phyloP scores from a whole-genome alignment of 306 rosid genomes.

The Fragaria ananassa region DNA sequence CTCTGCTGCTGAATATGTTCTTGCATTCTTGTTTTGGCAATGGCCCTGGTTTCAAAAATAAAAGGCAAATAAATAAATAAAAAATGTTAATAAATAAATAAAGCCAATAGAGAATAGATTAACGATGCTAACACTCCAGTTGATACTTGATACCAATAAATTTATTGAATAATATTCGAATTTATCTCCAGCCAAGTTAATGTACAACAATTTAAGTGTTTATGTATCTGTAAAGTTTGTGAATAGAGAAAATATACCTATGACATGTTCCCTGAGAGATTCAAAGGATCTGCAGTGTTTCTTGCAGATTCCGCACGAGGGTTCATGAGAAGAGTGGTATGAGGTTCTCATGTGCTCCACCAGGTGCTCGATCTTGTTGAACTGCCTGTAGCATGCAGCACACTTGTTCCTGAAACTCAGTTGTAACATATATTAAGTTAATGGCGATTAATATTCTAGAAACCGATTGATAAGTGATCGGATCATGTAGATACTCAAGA shows the following conservation, averaged over 20 bases:
- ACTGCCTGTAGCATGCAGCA: conserved; percentile 87
- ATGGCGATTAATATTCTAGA: not conserved
- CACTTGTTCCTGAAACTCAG: conserved; percentile 75
- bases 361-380: conserved; percentile 83
- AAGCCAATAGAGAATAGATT: not conserved
- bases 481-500: not conserved
- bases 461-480: not conserved
- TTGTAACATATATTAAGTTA: not conserved
- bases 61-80: not conserved
- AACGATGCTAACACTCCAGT: no score
- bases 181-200: not conserved
- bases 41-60: conserved; percentile 47
- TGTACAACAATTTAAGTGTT: not conserved
- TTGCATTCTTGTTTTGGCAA: conserved; percentile 88
- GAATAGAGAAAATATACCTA: conserved; percentile 39
- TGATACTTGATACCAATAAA: not conserved
- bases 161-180: not conserved
- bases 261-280: conserved; percentile 90
- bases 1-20: conserved; percentile 59
- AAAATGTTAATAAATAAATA: not conserved
- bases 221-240: not conserved
- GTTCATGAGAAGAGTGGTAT: conserved; percentile 89
- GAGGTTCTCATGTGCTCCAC: conserved; percentile 97
- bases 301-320: conserved; percentile 75
- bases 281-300: conserved; percentile 95